These are phyloP conservation scores for Exobasidium cylindrosporum DNA, from an alignment of 1,284 basidiomycete genomes.

Conservation along the genomic window DNA sequence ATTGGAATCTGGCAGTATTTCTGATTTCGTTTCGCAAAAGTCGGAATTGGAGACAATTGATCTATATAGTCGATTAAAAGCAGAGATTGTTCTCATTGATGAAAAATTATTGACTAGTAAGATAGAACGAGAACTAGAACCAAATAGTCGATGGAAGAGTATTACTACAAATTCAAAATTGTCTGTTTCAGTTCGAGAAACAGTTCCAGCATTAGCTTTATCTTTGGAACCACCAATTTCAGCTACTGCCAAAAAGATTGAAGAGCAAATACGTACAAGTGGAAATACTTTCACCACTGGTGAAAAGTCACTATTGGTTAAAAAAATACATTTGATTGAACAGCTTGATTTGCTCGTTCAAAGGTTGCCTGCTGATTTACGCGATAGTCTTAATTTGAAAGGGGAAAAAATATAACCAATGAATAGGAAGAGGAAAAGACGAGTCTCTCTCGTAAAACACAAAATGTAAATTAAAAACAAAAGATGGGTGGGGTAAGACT, in stretches of 20 bases:
- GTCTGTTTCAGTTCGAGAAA: background rate
- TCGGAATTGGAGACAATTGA: conserved; percentile 48
- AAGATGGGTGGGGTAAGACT: too few relatives aligned
- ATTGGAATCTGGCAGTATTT: conserved; percentile 42
- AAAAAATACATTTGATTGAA: conserved; percentile 24
- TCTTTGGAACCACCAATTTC: background rate
- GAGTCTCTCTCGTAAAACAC: too few relatives aligned
- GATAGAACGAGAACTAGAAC: conserved; percentile 23
- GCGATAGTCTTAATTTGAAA: conserved; percentile 16
- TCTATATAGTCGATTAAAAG: conserved; percentile 36
- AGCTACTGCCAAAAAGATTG: conserved; percentile 2
- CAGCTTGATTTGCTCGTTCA: conserved; percentile 33
- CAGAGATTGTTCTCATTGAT: conserved; percentile 40
- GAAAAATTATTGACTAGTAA: conserved; percentile 25
- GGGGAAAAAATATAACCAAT: too few relatives aligned
- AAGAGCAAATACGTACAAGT: background rate
- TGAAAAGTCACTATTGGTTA: conserved; percentile 19
- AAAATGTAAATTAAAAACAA: too few relatives aligned
- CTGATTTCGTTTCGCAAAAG: conserved; percentile 26
- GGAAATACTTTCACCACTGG: conserved; percentile 21
- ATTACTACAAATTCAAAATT: conserved; percentile 12
- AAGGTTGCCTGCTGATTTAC: conserved; percentile 38
- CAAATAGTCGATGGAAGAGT: conserved; percentile 37
- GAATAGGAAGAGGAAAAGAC: too few relatives aligned
- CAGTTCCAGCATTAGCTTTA: background rate